These are phyloP conservation scores for Claviceps paspali DNA, from an alignment of 2,329 filamentous ascomycete genomes.

Conservation along the genomic window DNA sequence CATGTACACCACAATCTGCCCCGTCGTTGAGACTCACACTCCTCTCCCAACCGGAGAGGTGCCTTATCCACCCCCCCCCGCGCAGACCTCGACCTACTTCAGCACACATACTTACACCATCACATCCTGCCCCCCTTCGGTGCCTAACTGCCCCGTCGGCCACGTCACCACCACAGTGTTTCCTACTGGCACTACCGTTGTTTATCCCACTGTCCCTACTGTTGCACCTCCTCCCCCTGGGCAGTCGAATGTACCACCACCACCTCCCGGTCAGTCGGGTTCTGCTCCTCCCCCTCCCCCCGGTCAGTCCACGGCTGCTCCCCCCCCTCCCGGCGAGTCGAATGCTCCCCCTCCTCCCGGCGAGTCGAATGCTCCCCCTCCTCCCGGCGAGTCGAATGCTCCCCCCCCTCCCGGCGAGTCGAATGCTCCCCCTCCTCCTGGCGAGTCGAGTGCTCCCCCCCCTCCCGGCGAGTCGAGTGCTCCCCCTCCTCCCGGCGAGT, in stretches of 20 bases:
- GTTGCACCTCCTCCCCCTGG: background rate
- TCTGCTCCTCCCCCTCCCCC: background rate
- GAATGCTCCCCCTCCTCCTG: background rate
- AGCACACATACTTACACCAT: slow-evolving; percentile 20
- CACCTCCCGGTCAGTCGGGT: background rate
- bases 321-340: background rate
- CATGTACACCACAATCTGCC: slow-evolving; percentile 27
- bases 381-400: background rate
- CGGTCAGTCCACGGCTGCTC: background rate
- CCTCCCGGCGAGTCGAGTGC: background rate
- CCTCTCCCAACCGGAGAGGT: background rate
- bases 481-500: background rate
- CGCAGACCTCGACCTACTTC: slow-evolving; percentile 11
- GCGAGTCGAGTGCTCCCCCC: background rate
- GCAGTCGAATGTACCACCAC: background rate
- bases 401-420: background rate
- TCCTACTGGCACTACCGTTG: slow-evolving; percentile 8
- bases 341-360: background rate
- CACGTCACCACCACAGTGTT: slow-evolving; percentile 15
- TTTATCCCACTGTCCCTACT: too few species aligned
- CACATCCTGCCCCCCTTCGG: slow-evolving; percentile 15
- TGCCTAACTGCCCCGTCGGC: slow-evolving; percentile 18
- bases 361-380: slow-evolving; percentile 1
- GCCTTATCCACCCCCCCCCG: background rate
- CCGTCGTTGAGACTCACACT: slow-evolving; percentile 14